Evolutionary conservation across 2,329 filamentous ascomycete species (phyloP).

Genomic region (Talaromyces sp.): DNA sequence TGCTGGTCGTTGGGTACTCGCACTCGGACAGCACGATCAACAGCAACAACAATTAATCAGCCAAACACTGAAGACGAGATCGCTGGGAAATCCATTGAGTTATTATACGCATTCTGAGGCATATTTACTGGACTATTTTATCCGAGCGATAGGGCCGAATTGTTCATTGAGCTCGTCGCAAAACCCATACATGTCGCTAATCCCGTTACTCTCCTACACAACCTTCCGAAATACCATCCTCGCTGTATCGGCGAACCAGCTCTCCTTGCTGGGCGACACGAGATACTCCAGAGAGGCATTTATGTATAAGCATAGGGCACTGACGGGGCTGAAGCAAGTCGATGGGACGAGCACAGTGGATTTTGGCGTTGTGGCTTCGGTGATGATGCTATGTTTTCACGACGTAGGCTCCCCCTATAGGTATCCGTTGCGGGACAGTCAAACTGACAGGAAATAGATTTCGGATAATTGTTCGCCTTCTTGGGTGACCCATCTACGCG

Average conservation of each 20-base stretch:
- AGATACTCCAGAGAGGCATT: constrained; percentile 26
- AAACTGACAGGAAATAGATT: constrained; percentile 22
- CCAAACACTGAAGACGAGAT: background rate
- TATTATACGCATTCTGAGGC: constrained; percentile 13
- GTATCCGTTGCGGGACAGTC: background rate
- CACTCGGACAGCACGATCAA: constrained; percentile 12
- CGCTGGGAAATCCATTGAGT: constrained; percentile 7
- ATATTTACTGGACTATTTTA: constrained; percentile 30
- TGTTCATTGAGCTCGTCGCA: constrained; percentile 29
- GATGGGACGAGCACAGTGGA: constrained; percentile 21
- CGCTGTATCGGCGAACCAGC: constrained; percentile 30
- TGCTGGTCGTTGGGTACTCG: background rate
- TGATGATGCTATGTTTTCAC: constrained; percentile 35
- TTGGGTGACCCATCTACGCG: constrained; percentile 32
- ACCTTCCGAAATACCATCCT: constrained; percentile 28
- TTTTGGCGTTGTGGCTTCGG: constrained; percentile 28
- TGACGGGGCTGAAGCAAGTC: constrained; percentile 26
- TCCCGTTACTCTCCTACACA: constrained; percentile 20
- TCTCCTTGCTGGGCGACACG: constrained; percentile 25
- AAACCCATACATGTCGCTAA: constrained; percentile 30
- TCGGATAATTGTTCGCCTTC: constrained; percentile 31
- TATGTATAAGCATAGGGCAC: constrained; percentile 26
- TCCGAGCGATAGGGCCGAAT: constrained; percentile 28
- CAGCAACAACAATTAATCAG: background rate
- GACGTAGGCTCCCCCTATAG: constrained; percentile 23